Percentiles rank a stretch among this genome's conserved stretches.
Conservation (phyloP, 202 grass and related monocot species). For the Sporobolus alterniflorus region DNA sequence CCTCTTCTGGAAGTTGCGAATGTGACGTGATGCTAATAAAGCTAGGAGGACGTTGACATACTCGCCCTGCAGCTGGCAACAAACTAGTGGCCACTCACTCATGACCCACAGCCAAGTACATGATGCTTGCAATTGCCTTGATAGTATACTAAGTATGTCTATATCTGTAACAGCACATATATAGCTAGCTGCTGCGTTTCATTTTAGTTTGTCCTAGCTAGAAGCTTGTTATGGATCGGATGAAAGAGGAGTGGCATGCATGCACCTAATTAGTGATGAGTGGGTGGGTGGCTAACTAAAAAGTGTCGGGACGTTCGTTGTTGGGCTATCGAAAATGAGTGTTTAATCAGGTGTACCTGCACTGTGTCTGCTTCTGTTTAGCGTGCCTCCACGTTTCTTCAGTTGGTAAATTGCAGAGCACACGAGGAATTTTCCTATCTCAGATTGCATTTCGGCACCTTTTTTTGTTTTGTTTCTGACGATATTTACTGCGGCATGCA, state of each 20-base stretch:
- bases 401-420: too few species aligned
- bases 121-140: too few species aligned
- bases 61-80: slow-evolving; percentile 25
- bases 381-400: background rate
- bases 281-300: slow-evolving; percentile 33
- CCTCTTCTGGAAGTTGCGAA: too few species aligned
- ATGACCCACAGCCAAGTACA: background rate
- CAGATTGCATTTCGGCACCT: too few species aligned
- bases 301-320: slow-evolving; percentile 36
- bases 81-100: slow-evolving; percentile 21
- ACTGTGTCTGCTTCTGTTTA: background rate
- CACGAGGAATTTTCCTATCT: too few species aligned
- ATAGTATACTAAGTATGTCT: too few species aligned
- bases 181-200: too few species aligned
- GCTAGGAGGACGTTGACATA: slow-evolving; percentile 25
- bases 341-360: slow-evolving; percentile 20
- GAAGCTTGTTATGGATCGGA: background rate
- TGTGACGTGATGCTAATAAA: slow-evolving; percentile 28
- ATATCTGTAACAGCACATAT: too few species aligned
- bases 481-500: background rate
- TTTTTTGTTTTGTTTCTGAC: too few species aligned
- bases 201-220: too few species aligned
- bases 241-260: background rate
- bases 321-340: background rate
- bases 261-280: slow-evolving; percentile 23